Base-by-base conservation (phyloP, 164 flowering plant genomes). In the Umbilicus rupestris region DNA sequence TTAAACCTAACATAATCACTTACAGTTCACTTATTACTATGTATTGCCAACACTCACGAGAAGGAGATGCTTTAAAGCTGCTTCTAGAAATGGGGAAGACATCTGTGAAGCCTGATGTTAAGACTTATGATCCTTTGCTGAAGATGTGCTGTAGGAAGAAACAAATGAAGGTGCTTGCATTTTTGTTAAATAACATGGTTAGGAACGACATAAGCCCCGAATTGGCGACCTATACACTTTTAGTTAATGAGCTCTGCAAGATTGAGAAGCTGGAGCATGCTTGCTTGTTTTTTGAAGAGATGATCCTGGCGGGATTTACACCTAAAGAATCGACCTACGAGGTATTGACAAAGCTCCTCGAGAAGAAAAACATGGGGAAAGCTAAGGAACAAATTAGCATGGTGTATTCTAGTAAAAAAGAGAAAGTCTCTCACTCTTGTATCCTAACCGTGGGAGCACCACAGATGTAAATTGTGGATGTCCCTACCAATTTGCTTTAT, bases 81-180 rank as follows among this genome's bases (percentile, higher is more conserved):
- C 82, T 86, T 7, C 52, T 65, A 58, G 72, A 72, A 68, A 86
- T 88, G 89, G 85, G 78, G 66, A 78, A 79, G 68, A 74, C 63
- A 30, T 72, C 72, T n/a, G 81, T 88, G 76, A 78, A 80, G 70
- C 88, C 88, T 59, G 77, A 81, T 70, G 37, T 82, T 29, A 42
- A 75, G 71, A 88, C 87, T 15, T 86, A 88, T 70, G 72, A 75
- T 1, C 87, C 87, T 44, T 72, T 86, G 59, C 46, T 88, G 74
- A 83, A 85, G 76, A 72, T 85, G 79, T 82, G 81, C 65, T 80
- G 87, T 72, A 73, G 71, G 47, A 86, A 71, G 76, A 83, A 82
- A 66, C 68, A 81, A 73, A 79, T 85, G 84, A 83, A 78, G 76
- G 73, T 83, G 63, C 85, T 88, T 29, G 60, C 52, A n/a, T 78